Evolutionary conservation across 352 stramenopile species (phyloP), one percentile per base, ranked within the genome.

Genomic region (Globisporangium irregulare): DNA sequence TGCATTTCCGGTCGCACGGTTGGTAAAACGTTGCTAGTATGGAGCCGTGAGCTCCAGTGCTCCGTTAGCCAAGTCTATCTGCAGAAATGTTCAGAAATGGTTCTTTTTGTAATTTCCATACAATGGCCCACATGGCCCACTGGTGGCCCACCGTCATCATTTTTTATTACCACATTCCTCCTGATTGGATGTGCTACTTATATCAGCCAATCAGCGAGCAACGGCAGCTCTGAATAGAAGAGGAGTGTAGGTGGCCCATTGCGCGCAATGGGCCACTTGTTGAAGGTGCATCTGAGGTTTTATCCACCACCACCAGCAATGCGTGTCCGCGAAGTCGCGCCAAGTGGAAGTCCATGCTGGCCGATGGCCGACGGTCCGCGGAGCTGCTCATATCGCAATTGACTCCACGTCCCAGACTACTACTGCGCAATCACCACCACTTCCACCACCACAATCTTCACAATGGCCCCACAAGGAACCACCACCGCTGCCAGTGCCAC

Each of bases 401-500:
- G 51, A 62, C 64, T 32, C 18, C 25, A 34, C 24, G 48, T 27
- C 50, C 20, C 46, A 22, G n/a, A 54, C 10, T 8, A 32, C 8
- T 24, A 53, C 36, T 62, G 4, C 24, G n/a, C 29, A 24, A 34
- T 67, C 61, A 46, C 12, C 24, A 57, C 24, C 51, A 8, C 24
- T 24, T 24, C 22, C 22, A 24, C 22, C 22, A 24, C 22, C 22
- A 15, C 22, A n/a, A 24, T 4, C 20, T 15, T 68, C 51, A 69
- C 46, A 25, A 81, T 82, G 73, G 67, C 76, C 73, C 68, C 74
- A 36, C 76, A 81, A 66, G 59, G 58, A 48, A 29, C 25, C 25
- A 36, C 32, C 54, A 76, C 68, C 20, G 62, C 62, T 38, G 32
- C 32, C 12, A 66, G 50, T 50, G 48, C 76, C n/a, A 41, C 76